These are phyloP conservation scores for Globisporangium emineosum DNA, from an alignment of 352 stramenopile genomes.

Conservation along the genomic window DNA sequence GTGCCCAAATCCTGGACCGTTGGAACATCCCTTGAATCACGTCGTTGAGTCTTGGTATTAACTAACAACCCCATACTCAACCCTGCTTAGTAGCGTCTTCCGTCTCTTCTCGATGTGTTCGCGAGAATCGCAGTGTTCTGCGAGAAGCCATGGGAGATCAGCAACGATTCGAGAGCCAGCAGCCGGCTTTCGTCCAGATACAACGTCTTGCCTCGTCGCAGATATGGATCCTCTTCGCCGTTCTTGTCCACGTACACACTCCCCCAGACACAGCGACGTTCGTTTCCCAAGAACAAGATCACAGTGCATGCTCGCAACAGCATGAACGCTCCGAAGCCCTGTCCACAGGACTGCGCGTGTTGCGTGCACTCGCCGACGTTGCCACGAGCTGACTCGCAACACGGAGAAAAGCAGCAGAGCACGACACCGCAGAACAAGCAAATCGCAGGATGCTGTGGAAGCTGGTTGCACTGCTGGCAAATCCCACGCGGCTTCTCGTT, in stretches of 20 bases:
- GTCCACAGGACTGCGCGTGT: constrained; percentile 61
- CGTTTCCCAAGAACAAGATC: constrained; percentile 80
- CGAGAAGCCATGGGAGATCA: constrained; percentile 71
- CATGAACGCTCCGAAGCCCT: constrained; percentile 62
- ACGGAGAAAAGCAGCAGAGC: constrained; percentile 75
- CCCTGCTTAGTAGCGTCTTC: constrained; percentile 61
- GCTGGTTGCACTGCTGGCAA: constrained; percentile 54
- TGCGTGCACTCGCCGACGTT: constrained; percentile 74
- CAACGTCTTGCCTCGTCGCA: constrained; percentile 72
- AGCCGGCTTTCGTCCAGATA: constrained; percentile 58
- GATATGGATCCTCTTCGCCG: constrained; percentile 78
- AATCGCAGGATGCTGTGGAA: constrained; percentile 68
- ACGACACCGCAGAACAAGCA: constrained; percentile 76
- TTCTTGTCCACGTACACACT: constrained; percentile 87
- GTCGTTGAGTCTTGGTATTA: background rate
- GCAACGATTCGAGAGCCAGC: constrained; percentile 57
- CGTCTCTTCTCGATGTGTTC: constrained; percentile 73
- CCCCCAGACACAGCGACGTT: constrained; percentile 77
- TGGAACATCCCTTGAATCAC: too few relatives aligned
- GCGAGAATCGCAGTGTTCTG: constrained; percentile 77
- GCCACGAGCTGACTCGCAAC: constrained; percentile 50
- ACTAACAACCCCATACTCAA: background rate
- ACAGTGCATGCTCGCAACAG: constrained; percentile 77
- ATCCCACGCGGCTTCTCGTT: constrained; percentile 56
- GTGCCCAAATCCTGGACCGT: background rate